Conservation (phyloP, 2,329 filamentous ascomycete species). For the Huntiella bhutanensis region DNA sequence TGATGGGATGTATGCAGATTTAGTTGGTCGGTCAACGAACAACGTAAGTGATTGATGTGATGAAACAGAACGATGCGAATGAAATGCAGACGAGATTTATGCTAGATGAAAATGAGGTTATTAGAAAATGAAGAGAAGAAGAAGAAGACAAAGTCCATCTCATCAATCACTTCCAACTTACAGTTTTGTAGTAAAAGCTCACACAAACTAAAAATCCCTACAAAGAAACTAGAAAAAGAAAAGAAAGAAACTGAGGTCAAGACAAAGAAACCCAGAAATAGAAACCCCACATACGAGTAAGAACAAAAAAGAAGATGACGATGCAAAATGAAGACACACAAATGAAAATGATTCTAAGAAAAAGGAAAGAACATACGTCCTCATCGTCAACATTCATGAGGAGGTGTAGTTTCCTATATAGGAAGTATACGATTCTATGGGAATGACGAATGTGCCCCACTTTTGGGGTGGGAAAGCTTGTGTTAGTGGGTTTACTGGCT, state of each 20-base stretch:
- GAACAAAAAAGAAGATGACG: neutral
- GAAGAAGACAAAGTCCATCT: neutral
- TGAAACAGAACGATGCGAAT: neutral
- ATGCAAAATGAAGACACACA: conserved; percentile 1
- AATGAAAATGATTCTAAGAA: neutral
- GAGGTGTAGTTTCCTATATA: neutral
- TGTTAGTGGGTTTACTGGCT: too few species aligned
- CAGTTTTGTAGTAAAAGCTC: too few species aligned
- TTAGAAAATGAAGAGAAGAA: neutral
- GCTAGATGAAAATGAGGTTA: neutral
- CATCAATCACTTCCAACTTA: neutral
- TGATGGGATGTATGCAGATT: neutral
- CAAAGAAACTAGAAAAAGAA: too few species aligned
- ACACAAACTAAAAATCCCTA: too few species aligned
- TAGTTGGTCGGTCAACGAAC: neutral
- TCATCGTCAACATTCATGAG: neutral
- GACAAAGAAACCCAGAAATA: too few species aligned
- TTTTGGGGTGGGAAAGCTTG: too few species aligned
- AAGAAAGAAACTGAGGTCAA: too few species aligned
- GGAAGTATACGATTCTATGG: neutral
- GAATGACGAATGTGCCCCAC: too few species aligned
- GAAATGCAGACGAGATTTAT: too few species aligned
- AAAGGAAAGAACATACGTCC: neutral
- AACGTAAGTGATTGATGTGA: neutral
- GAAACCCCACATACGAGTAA: too few species aligned